Percentiles rank a stretch among this genome's conserved stretches.
Evolutionary conservation across 495 filamentous ascomycete genomes (phyloP).

Genomic region (Symbiotaphrina buchneri): DNA sequence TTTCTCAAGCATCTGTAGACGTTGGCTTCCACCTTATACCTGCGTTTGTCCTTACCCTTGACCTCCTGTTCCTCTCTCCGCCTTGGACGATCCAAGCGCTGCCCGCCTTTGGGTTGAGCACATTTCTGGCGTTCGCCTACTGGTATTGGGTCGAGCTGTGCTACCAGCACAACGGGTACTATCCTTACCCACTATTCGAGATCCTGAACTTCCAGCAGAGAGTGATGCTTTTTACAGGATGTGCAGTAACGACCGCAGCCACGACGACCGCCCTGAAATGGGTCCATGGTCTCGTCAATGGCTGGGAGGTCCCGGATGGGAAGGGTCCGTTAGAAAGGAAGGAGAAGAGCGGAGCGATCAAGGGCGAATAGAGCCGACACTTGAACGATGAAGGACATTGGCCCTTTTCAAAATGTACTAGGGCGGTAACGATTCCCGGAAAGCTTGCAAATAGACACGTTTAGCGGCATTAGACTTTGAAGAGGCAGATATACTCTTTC

Average conservation of each 20-base stretch:
- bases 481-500: no score
- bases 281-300: slow-evolving; percentile 50
- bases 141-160: slow-evolving; percentile 82
- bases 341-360: no score
- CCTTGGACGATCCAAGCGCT: slow-evolving; percentile 51
- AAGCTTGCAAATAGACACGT: no score
- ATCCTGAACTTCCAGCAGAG: slow-evolving; percentile 36
- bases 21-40: slow-evolving; percentile 64
- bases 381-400: no score
- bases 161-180: slow-evolving; percentile 56
- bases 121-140: slow-evolving; percentile 45
- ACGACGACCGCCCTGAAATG: slow-evolving; percentile 44
- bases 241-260: slow-evolving; percentile 46
- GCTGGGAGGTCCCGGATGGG: no score
- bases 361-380: no score
- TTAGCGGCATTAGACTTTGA: no score
- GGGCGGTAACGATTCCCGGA: no score
- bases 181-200: slow-evolving; percentile 72
- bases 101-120: slow-evolving; percentile 36
- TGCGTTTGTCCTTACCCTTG: slow-evolving; percentile 42
- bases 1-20: slow-evolving; percentile 19
- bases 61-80: slow-evolving; percentile 55
- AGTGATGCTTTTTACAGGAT: slow-evolving; percentile 40
- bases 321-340: no score
- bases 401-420: no score